Base-by-base conservation (phyloP, 331 rosid species). In the Pyracantha coccinea region DNA sequence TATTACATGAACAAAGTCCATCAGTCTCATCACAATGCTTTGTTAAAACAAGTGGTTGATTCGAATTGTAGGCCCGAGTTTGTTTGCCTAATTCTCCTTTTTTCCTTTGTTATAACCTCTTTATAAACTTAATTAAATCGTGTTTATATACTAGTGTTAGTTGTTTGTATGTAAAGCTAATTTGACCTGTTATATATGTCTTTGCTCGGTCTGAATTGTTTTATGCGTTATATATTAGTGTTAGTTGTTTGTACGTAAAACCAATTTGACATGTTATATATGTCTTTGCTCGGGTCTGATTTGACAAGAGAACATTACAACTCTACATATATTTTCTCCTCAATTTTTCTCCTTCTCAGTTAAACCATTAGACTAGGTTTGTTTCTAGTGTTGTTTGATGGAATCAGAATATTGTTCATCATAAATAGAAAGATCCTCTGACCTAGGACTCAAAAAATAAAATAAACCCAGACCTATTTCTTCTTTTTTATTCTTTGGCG, bases 61-160 rank as follows among this genome's bases (percentile, higher is more conserved):
- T 41, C 8, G 32, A 50, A 50, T 50, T 6, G 76, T 70, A 59
- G 74, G 80, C 45, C 74, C 80, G 16, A 38, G 24, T 68, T 57
- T 57, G 74, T 76, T 76, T 33, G 45, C 35, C 21, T 58, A 58
- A 76, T 21, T 38, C 19, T 6, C 19, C 31, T 15, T 57, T 14
- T 33, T 55, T 58, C 67, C 14, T 11, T 25, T 65, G 32, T 17
- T n/a, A 11, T 31, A 33, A 31, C 69, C 69, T 38, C 52, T 1
- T 33, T 3, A 32, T 33, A 65, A 65, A 8, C 69, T 31, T 33
- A 9, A 19, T 55, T 55, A 19, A 55, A 17, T 16, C 21, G 2
- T 38, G 45, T 38, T 38, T 38, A 10, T 38, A 10, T 1, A 10
- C 10, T 1, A 38, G 45, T 2, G 45, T 38, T 38, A 38, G 44